Conservation (phyloP, 2,329 filamentous ascomycete genomes). For the Alternaria alternata region DNA sequence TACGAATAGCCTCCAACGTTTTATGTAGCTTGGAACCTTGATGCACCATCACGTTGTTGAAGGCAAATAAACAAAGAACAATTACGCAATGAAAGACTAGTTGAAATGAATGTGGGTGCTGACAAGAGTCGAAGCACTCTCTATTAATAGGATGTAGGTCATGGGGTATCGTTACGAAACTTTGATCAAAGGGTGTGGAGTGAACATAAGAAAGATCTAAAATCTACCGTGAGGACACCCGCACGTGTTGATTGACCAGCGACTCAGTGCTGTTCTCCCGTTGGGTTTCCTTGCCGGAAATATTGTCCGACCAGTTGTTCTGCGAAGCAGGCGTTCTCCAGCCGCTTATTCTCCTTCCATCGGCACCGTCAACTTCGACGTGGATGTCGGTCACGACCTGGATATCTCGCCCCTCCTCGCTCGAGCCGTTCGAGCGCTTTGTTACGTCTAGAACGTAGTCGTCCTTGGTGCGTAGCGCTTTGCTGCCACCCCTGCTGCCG, state of each 20-base stretch:
- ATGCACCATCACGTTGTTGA: neutral
- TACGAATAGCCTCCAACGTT: too few species aligned
- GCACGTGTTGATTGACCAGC: conserved; percentile 2
- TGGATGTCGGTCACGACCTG: conserved; percentile 37
- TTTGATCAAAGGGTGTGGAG: neutral
- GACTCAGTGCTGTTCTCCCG: conserved; percentile 7
- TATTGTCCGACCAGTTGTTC: conserved; percentile 7
- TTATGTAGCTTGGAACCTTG: neutral
- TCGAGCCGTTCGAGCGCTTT: conserved; percentile 6
- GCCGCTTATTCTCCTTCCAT: conserved; percentile 10
- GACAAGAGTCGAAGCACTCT: neutral
- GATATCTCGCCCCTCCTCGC: conserved; percentile 24
- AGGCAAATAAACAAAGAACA: neutral
- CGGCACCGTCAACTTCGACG: conserved; percentile 27
- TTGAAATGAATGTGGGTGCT: neutral
- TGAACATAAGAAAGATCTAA: conserved; percentile 2
- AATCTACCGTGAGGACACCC: neutral
- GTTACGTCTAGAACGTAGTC: conserved; percentile 16
- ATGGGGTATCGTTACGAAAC: conserved; percentile 9
- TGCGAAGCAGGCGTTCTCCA: conserved; percentile 16
- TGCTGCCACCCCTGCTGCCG: conserved; percentile 18
- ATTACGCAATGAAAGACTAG: neutral
- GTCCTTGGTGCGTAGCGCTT: conserved; percentile 7
- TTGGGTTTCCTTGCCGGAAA: conserved; percentile 5
- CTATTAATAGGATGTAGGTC: conserved; percentile 5